These are phyloP conservation scores for Microcos paniculata DNA, from an alignment of 345 rosid genomes.

Conservation along the genomic window DNA sequence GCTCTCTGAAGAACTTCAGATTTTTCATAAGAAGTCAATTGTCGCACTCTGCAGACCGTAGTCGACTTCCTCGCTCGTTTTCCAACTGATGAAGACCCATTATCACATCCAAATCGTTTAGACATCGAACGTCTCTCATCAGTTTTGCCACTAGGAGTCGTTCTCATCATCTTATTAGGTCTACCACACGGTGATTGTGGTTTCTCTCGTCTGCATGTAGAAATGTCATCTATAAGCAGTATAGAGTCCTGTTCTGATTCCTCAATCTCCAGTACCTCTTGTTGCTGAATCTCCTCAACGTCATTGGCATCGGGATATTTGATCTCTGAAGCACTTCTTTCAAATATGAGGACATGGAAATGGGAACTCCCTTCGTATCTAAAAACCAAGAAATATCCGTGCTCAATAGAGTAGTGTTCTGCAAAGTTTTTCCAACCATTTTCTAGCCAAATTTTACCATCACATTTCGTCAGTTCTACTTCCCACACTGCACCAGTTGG, in stretches of 20 bases:
- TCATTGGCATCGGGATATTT: constrained; percentile 11
- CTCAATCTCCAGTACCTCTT: neutral
- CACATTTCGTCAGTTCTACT: constrained; percentile 19
- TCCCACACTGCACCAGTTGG: constrained; percentile 30
- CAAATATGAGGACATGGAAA: constrained; percentile 22
- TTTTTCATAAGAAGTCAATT: neutral
- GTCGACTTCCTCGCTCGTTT: neutral
- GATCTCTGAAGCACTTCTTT: constrained; percentile 22
- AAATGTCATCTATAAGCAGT: neutral
- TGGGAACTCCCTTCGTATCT: too few relatives aligned
- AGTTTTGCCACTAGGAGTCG: neutral
- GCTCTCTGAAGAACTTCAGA: constrained; percentile 20
- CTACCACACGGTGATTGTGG: neutral
- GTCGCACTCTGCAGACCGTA: neutral
- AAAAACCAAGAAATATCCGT: too few relatives aligned
- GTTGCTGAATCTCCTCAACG: neutral
- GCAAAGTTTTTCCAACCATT: too few relatives aligned
- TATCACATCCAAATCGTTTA: neutral
- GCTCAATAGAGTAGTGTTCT: too few relatives aligned
- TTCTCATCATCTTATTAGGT: neutral
- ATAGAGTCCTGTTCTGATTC: neutral
- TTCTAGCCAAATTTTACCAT: constrained; percentile 22
- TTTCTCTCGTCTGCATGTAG: too few relatives aligned
- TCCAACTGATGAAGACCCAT: neutral
- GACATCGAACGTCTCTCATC: neutral